Evolutionary conservation across 306 rosid species (phyloP), one percentile per base, ranked within the genome.

Genomic region (Cucumis cinereus): DNA sequence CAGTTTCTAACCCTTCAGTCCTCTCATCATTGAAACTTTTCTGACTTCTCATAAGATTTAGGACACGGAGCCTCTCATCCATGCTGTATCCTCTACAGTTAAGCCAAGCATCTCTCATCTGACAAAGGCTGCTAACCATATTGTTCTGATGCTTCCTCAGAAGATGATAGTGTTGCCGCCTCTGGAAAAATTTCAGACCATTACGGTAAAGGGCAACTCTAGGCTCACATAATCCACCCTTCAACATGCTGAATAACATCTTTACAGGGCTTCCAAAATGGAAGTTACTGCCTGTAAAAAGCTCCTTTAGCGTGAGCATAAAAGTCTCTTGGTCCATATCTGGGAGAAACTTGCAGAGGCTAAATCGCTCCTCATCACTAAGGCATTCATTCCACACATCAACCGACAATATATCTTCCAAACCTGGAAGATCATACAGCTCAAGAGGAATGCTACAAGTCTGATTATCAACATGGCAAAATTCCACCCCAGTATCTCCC

Each of bases 201-300:
- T 92, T 96, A 80, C 92, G 86, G 86, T 95, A 95, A 54, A 95
- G 93, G 2, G 99, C 97, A 79, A 90, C 99, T 69, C 99, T 95
- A 0, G 99, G 99, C 82, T 95, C 99, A 60, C 97, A 92, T 79
- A 92, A 72, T 14, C 99, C 99, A 78, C 99, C 99, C 85, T 95
- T 90, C 78, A 95, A 77, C 96, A 92, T 90, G 73, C 83, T 88
- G 80, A 92, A 95, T 77, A 95, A 83, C 86, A 82, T 89, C 80
- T 84, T 88, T 28, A 89, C 74, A 3, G 98, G 99, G 87, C 96
- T 88, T 83, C 96, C 98, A 67, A 95, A 95, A 71, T 95, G 99
- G 55, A 95, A 81, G 85, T 88, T 92, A 60, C 86, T 81, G 52
- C 96, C 97, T 4, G 91, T 86, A 41, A 90, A 86, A 74, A 95